phyloP scores from a whole-genome alignment of 2,329 filamentous ascomycete genomes.

The Penicillium griseofulvum region DNA sequence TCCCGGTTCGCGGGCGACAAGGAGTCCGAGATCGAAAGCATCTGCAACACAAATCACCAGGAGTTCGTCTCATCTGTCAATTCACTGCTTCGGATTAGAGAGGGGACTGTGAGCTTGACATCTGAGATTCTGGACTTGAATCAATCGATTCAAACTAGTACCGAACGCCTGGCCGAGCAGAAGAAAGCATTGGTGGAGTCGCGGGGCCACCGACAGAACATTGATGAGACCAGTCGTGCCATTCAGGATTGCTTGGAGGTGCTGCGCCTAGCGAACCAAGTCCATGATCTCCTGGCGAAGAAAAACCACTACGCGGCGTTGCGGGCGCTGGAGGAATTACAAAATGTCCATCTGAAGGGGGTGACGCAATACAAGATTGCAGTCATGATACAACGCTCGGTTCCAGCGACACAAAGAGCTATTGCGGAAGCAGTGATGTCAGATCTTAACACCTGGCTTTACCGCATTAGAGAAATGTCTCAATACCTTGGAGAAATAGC shows the following conservation, averaged over 20 bases:
- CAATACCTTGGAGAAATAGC: constrained; percentile 95
- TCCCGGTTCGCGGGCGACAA: constrained; percentile 80
- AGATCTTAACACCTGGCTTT: constrained; percentile 96
- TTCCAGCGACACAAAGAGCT: constrained; percentile 84
- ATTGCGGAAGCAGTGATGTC: constrained; percentile 97
- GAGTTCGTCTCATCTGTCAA: constrained; percentile 94
- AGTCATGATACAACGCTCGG: constrained; percentile 92
- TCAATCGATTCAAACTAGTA: constrained; percentile 91
- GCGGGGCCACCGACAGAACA: constrained; percentile 87
- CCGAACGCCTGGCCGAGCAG: constrained; percentile 88
- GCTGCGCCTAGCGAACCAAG: constrained; percentile 85
- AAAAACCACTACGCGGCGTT: constrained; percentile 96
- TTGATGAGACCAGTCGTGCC: constrained; percentile 85
- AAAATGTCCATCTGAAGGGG: constrained; percentile 93
- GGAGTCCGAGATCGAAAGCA: constrained; percentile 87
- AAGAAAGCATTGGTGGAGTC: constrained; percentile 94
- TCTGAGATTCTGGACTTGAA: constrained; percentile 89
- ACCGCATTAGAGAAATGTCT: constrained; percentile 88
- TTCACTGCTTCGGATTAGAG: constrained; percentile 85
- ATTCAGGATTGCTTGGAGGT: constrained; percentile 90
- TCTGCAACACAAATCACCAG: constrained; percentile 93
- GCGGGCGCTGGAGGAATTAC: constrained; percentile 89
- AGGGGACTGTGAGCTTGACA: constrained; percentile 84
- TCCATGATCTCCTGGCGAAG: constrained; percentile 84
- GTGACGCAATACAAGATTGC: constrained; percentile 93